Evolutionary conservation across 176 grass and related monocot genomes (phyloP).

Genomic region (Musa itinerans): DNA sequence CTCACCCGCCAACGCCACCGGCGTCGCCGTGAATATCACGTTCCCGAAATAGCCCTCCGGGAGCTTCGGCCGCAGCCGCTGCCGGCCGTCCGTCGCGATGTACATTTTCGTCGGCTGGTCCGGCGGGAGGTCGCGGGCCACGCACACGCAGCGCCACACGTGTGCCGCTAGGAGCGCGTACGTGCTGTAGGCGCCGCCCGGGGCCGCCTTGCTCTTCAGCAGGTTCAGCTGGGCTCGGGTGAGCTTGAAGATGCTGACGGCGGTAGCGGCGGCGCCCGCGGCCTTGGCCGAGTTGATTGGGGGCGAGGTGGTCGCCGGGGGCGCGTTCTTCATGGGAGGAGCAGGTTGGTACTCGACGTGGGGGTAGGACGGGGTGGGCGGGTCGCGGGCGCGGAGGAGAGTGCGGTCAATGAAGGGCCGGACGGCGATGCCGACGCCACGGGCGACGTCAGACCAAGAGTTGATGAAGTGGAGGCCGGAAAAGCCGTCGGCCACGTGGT

Average conservation of each 20-base stretch:
- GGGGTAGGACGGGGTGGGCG: slow-evolving; percentile 48
- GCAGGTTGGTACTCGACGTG: slow-evolving; percentile 78
- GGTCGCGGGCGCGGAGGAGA: slow-evolving; percentile 52
- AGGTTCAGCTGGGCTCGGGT: slow-evolving; percentile 33
- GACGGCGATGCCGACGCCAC: slow-evolving; percentile 36
- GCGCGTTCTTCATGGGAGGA: slow-evolving; percentile 45
- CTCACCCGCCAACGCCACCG: slow-evolving; percentile 45
- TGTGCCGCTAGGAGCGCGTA: slow-evolving; percentile 56
- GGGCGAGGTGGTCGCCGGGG: not conserved
- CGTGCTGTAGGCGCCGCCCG: slow-evolving; percentile 34
- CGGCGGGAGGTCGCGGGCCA: slow-evolving; percentile 47
- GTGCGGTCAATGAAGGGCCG: slow-evolving; percentile 65
- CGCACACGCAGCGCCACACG: slow-evolving; percentile 68
- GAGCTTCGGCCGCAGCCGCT: slow-evolving; percentile 52
- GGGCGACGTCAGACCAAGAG: slow-evolving; percentile 74
- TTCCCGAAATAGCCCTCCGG: slow-evolving; percentile 85
- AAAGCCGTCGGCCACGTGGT: slow-evolving; percentile 71
- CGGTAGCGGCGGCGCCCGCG: slow-evolving; percentile 27
- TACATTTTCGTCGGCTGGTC: slow-evolving; percentile 81
- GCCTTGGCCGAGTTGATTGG: not conserved
- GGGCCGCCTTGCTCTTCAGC: slow-evolving; percentile 24
- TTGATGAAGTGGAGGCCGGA: slow-evolving; percentile 85
- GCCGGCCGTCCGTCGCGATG: slow-evolving; percentile 55
- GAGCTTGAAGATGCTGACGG: slow-evolving; percentile 75
- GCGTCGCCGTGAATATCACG: slow-evolving; percentile 83